Evolutionary conservation across 306 rosid genomes (phyloP), one percentile per base, ranked within the genome.

Genomic region (Lagenaria siceraria): DNA sequence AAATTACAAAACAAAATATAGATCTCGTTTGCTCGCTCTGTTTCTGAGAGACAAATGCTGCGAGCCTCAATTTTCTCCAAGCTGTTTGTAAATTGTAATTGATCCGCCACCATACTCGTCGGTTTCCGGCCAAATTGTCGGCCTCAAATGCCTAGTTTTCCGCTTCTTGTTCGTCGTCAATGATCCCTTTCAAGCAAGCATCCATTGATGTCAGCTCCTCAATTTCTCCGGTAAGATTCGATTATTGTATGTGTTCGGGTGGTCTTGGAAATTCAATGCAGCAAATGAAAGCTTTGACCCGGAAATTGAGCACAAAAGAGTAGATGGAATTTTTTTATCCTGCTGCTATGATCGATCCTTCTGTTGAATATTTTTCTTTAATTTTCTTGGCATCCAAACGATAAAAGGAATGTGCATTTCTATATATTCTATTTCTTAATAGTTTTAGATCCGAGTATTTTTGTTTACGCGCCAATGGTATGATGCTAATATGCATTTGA

Each of bases 21-120:
- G 53, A 71, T 71, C 76, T 71, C 58, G 76, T 71, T 71, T 71
- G 58, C 76, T 69, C 76, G 36, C 76, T 42, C 55, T 25, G 58
- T 46, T 46, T 71, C 76, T 71, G 8, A 2, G 40, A 25, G 38
- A 21, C 52, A 69, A 71, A 71, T 27, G 59, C 17, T 71, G 76
- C 76, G 76, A 66, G 76, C 76, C 58, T 71, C 58, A 25, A 71
- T 71, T 71, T 46, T 12, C 58, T 46, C 22, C 38, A 24, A 48
- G 58, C 22, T 46, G 38, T 71, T 69, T 51, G 55, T 51, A 51
- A 51, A 17, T 51, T 51, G 55, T 71, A 46, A 71, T 71, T 71
- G 76, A 71, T 71, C 76, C 40, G 40, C 76, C 59, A 46, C 76
- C 76, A 42, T 17, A 48, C 38, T 6, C 59, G 76, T 13, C 58